Base-by-base conservation (phyloP, 345 rosid species). In the Brassica rapa region DNA sequence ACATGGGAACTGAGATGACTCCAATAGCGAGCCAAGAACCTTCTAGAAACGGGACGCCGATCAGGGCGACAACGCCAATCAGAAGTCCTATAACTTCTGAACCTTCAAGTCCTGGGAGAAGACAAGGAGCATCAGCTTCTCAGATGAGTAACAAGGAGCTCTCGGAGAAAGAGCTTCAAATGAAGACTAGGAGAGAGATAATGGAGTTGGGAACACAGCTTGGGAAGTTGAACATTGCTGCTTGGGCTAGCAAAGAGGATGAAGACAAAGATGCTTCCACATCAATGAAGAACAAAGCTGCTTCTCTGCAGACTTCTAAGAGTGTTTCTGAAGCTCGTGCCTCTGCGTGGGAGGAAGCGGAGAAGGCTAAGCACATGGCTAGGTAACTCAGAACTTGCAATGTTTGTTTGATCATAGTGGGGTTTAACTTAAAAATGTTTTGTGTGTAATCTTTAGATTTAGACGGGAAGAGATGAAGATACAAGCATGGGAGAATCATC, bases 1-100 rank as follows among this genome's bases (percentile, higher is more conserved):
- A 94, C 73, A 92, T 92, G 98, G 97, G 97, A 55, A 94, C 97
- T 0, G 98, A 94, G 77, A 94, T 94, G 98, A 92, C 97, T 73
- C 98, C 98, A 35, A 81, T 89, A 78, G 91, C 92, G 19, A 94
- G 97, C 72, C 97, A 90, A 86, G 98, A 92, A 73, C 98, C 97
- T 70, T 94, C 98, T 0, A 86, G 98, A 77, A 90, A 87, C 9
- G 96, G 94, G 78, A 91, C 97, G 69, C 97, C 98, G 15, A 84
- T 89, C 12, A 86, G 88, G 66, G 93, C 96, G 12, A 88, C 94
- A 67, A 90, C 98, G 16, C 98, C 98, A 16, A 84, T 87, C 12
- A 87, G 93, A 33, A 93, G 94, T 72, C 98, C 96, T 15, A 84
- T 80, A 81, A 77, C 92, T 33, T 91, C 96, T 27, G 85, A 76